These are phyloP conservation scores for Beauveria medogensis DNA, from an alignment of 2,329 filamentous ascomycete genomes.

Conservation along the genomic window DNA sequence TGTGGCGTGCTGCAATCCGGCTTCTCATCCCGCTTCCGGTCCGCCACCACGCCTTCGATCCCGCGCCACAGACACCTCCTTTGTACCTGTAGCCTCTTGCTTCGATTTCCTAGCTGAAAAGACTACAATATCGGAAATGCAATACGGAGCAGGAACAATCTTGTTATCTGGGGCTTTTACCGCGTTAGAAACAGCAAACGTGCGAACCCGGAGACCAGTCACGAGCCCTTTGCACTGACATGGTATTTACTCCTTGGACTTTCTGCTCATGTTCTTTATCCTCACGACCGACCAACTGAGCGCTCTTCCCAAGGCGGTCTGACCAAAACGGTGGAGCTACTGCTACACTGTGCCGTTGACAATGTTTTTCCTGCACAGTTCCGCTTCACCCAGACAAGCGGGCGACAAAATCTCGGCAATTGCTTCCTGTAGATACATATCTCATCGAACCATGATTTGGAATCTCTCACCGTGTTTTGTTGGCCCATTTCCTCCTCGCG, in stretches of 20 bases:
- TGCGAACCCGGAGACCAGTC: no score
- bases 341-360: background rate
- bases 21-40: background rate
- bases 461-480: background rate
- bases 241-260: no score
- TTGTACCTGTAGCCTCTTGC: background rate
- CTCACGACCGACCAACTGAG: no score
- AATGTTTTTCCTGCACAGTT: background rate
- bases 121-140: background rate
- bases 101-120: background rate
- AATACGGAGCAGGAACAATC: background rate
- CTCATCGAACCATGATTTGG: background rate
- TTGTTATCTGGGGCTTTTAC: background rate
- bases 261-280: no score
- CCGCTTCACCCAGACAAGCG: background rate
- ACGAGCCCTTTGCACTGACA: no score
- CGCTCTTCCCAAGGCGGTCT: background rate
- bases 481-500: background rate
- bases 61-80: background rate
- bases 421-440: background rate
- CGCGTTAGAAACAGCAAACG: background rate
- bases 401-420: background rate
- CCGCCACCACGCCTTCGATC: background rate
- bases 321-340: background rate
- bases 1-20: constrained; percentile 1